These are phyloP conservation scores for Pyrus bretschneideri DNA, from an alignment of 306 rosid genomes.

Conservation along the genomic window DNA sequence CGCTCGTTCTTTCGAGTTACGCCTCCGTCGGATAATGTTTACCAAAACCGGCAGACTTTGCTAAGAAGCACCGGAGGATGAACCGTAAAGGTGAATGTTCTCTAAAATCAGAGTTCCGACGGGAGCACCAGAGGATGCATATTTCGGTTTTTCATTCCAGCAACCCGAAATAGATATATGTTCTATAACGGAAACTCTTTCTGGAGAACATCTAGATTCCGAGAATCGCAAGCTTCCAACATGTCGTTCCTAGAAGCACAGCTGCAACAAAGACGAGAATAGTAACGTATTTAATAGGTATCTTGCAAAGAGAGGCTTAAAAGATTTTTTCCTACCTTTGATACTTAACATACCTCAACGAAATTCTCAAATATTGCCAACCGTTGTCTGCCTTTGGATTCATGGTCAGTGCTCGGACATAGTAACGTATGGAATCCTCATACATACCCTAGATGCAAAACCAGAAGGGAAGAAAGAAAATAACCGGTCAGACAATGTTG, in stretches of 20 bases:
- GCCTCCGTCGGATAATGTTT: not conserved
- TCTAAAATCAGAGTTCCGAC: not conserved
- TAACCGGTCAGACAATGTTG: not conserved
- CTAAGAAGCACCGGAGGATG: not conserved
- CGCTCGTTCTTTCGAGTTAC: not conserved
- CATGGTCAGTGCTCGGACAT: conserved; percentile 93
- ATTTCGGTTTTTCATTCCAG: not conserved
- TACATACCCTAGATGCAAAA: conserved; percentile 62
- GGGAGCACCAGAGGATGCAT: not conserved
- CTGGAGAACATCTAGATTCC: conserved; percentile 86
- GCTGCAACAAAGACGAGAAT: conserved; percentile 42
- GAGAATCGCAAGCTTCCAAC: conserved; percentile 88
- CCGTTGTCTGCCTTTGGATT: conserved; percentile 98
- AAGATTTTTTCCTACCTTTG: not conserved
- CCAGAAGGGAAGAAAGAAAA: not conserved
- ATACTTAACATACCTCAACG: conserved; percentile 57
- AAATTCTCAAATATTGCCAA: conserved; percentile 94
- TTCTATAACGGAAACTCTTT: conserved; percentile 79
- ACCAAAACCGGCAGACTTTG: not conserved
- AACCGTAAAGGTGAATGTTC: not conserved
- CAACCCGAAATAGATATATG: not conserved
- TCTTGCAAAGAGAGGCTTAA: not conserved
- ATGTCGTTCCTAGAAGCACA: conserved; percentile 94
- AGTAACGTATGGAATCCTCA: conserved; percentile 85
- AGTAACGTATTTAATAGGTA: not conserved